phyloP scores from a whole-genome alignment of 2,329 filamentous ascomycete genomes.

The Ceratocystis cubensis region DNA sequence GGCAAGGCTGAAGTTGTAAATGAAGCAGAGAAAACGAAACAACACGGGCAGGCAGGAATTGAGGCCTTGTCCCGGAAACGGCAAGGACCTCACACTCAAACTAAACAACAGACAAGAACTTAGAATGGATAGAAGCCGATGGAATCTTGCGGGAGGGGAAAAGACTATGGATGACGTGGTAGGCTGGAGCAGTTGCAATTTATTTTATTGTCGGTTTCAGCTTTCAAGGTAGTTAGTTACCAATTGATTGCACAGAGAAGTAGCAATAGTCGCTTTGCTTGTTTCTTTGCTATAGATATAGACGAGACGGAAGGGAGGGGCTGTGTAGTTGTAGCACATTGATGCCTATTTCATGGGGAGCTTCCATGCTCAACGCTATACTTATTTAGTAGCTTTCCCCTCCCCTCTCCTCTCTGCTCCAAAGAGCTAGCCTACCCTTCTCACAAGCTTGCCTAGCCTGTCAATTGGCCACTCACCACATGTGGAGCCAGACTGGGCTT shows the following conservation, averaged over 20 bases:
- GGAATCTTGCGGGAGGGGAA: not conserved
- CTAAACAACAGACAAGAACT: not conserved
- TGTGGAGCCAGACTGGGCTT: not conserved
- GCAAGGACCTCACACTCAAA: not conserved
- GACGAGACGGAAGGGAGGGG: not conserved
- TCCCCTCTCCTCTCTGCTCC: not conserved
- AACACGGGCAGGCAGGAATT: conserved; percentile 2
- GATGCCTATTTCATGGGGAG: not conserved
- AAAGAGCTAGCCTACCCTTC: not conserved
- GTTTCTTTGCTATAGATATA: not conserved
- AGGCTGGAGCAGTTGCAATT: not conserved
- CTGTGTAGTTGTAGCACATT: not conserved
- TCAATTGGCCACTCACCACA: not conserved
- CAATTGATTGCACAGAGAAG: not conserved
- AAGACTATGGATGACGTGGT: not conserved
- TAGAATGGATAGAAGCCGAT: not conserved
- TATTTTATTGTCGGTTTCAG: too few relatives aligned
- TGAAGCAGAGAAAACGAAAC: not conserved
- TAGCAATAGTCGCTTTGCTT: not conserved
- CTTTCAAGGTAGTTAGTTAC: too few relatives aligned
- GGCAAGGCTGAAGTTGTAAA: conserved; percentile 13
- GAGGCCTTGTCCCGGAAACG: conserved; percentile 9
- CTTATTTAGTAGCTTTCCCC: not conserved
- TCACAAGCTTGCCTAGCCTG: not conserved
- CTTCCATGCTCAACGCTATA: not conserved